Evolutionary conservation across 192 early-diverging fungal species (phyloP), one percentile per base, ranked within the genome.

Genomic region (Geranomyces variabilis): DNA sequence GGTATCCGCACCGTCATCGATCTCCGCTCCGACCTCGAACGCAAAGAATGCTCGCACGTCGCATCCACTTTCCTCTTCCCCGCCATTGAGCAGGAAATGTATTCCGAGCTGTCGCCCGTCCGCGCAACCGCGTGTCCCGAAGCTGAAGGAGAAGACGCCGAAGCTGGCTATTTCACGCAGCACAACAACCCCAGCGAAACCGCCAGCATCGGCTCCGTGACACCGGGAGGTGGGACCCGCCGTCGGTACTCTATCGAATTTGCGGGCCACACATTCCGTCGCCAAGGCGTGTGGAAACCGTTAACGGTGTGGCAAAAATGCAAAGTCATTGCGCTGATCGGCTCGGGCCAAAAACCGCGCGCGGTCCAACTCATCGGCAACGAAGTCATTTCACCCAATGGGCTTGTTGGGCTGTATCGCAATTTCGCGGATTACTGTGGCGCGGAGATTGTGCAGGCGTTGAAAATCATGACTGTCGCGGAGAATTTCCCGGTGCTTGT

Each of bases 1-100:
- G 66, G 65, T 1, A 76, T 83, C 33, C 82, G 61, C 19, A 78
- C 76, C 28, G 80, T 83, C 21, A 48, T 83, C 19, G 81, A 83
- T 46, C 60, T 83, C 17, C 75, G 81, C 43, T 74, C 79, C 69
- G 72, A 62, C 62, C 70, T 72, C 28, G 70, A 72, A 51, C 70
- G 70, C 41, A 63, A 53, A 30, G 70, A 72, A 53, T 72, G 70
- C 51, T 41, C 44, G 1, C 70, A 72, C 59, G 70, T 72, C 44
- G n/a, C 70, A 15, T 63, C 69, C 51, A 71, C 77, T 2, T 78
- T 78, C 63, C 73, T 71, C 64, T 63, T 67, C 45, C 41, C 68
- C n/a, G 77, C 74, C 22, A 78, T 78, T 46, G 77, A 65, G 14
- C 68, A 74, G 34, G 66, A 64, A 46, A 29, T 64, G 41, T 8